Percentiles rank a stretch among this genome's conserved stretches.
These are phyloP conservation scores for Backusella circina DNA, from an alignment of 192 early-diverging fungal genomes.

Conservation along the genomic window DNA sequence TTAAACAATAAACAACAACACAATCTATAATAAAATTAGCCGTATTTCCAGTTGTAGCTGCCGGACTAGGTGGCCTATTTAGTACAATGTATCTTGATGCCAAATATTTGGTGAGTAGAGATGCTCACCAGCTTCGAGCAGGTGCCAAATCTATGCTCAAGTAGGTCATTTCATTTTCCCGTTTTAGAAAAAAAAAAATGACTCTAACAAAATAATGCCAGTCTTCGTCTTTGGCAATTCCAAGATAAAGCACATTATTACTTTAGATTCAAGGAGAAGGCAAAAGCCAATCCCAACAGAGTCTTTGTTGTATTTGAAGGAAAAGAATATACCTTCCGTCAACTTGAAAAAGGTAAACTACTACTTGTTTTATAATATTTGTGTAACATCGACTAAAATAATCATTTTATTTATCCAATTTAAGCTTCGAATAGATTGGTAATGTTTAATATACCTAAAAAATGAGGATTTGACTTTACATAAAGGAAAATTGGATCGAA, in stretches of 20 bases:
- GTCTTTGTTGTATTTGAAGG: slow-evolving; percentile 50
- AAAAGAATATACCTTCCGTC: slow-evolving; percentile 42
- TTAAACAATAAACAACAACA: neutral
- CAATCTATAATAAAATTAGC: neutral
- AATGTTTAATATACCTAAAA: slow-evolving; percentile 2
- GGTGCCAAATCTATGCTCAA: slow-evolving; percentile 25
- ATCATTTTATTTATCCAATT: neutral
- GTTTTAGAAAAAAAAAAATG: neutral
- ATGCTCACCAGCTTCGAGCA: slow-evolving; percentile 34
- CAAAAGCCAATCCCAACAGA: slow-evolving; percentile 34
- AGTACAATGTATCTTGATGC: slow-evolving; percentile 48
- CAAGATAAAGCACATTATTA: slow-evolving; percentile 44
- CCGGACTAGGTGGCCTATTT: slow-evolving; percentile 34
- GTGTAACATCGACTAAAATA: neutral
- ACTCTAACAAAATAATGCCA: neutral
- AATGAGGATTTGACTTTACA: neutral
- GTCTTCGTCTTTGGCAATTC: slow-evolving; percentile 36
- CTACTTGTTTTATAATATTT: neutral
- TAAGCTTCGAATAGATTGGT: slow-evolving; percentile 29
- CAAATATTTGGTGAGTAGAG: slow-evolving; percentile 36
- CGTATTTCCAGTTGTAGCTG: slow-evolving; percentile 15
- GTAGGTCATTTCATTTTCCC: neutral
- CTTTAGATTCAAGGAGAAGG: slow-evolving; percentile 43
- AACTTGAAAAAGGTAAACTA: slow-evolving; percentile 40
- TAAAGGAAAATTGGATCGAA: neutral